Evolutionary conservation across 768 basidiomycete genomes (phyloP).

Genomic region (Naganishia friedmannii): DNA sequence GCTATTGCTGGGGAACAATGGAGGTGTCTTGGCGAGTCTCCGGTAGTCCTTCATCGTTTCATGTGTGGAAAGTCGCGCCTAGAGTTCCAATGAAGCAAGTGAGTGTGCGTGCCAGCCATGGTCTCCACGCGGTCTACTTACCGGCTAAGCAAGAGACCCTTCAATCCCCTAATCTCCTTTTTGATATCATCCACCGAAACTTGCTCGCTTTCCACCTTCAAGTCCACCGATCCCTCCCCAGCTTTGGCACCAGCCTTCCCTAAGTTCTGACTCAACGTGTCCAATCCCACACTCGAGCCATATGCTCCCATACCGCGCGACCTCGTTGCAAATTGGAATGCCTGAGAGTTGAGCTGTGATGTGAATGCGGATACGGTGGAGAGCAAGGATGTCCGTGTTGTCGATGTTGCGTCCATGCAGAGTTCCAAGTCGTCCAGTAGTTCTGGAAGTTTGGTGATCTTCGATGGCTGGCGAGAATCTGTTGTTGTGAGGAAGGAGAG

Average conservation of each 20-base stretch:
- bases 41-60: not conserved
- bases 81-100: not conserved
- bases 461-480: not conserved
- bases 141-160: conserved; percentile 47
- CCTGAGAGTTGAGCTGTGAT: conserved; percentile 39
- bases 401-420: conserved; percentile 40
- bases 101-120: not conserved
- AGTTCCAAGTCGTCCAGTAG: conserved; percentile 33
- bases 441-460: conserved; percentile 13
- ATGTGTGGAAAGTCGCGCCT: conserved; percentile 24
- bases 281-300: conserved; percentile 33
- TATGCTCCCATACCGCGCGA: conserved; percentile 14
- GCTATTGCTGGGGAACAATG: not conserved
- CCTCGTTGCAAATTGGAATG: conserved; percentile 27
- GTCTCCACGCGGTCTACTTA: conserved; percentile 21
- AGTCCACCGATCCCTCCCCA: not conserved
- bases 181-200: conserved; percentile 33
- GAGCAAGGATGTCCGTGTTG: conserved; percentile 48
- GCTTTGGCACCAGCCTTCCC: conserved; percentile 30
- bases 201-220: conserved; percentile 39
- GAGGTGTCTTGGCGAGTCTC: not conserved
- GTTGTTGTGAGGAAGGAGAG: conserved; percentile 22
- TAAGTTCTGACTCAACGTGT: conserved; percentile 35
- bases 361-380: conserved; percentile 46
- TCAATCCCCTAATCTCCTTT: conserved; percentile 49